Evolutionary conservation across 306 rosid genomes (phyloP).

Genomic region (Cajanus cajan): DNA sequence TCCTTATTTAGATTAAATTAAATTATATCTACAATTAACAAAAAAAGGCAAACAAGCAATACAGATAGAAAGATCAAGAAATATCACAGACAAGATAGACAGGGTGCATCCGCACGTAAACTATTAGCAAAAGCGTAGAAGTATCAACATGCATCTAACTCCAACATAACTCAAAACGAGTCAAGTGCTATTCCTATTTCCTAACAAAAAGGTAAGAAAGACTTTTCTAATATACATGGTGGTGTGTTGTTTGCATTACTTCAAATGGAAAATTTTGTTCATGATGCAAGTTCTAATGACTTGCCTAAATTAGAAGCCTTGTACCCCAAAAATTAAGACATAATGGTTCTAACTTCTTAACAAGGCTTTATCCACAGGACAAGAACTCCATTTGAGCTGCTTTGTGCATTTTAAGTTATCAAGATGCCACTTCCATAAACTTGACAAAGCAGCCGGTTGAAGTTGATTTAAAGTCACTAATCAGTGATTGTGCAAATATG

Average conservation of each 20-base stretch:
- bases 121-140: not conserved
- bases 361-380: conserved; percentile 12
- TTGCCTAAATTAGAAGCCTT: not conserved
- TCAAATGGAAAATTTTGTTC: not conserved
- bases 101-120: not conserved
- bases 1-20: not conserved
- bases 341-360: not conserved
- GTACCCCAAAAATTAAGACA: not conserved
- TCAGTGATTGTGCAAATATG: conserved; percentile 9
- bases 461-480: not conserved
- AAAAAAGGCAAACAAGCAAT: not conserved
- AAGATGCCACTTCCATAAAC: not conserved
- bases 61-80: conserved; percentile 6
- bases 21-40: not conserved
- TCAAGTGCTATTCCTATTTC: conserved; percentile 7
- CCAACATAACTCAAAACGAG: not conserved
- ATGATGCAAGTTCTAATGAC: not conserved
- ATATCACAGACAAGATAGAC: not conserved
- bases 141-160: not conserved
- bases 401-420: conserved; percentile 12
- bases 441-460: not conserved
- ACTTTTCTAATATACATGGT: not conserved
- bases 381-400: conserved; percentile 1
- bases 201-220: not conserved
- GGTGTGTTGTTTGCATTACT: not conserved